Conservation (phyloP, 2,329 filamentous ascomycete genomes). For the Trichoderma gracile region DNA sequence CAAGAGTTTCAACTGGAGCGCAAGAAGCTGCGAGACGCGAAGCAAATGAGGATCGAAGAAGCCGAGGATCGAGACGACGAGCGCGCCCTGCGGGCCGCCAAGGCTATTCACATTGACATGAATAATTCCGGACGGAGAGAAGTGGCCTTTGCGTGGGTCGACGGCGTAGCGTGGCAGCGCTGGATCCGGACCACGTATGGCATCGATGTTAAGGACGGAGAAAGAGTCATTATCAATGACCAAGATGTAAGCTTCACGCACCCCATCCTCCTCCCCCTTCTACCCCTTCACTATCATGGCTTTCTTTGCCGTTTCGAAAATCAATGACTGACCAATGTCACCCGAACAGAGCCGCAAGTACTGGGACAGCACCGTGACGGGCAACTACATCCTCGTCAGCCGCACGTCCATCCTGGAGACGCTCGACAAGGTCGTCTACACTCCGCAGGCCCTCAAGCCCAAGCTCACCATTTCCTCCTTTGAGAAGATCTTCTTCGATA, state of each 20-base stretch:
- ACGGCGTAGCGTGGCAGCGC: slow-evolving; percentile 94
- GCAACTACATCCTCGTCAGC: slow-evolving; percentile 84
- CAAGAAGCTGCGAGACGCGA: slow-evolving; percentile 89
- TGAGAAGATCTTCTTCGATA: slow-evolving; percentile 70
- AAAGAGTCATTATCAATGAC: slow-evolving; percentile 94
- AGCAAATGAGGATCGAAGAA: slow-evolving; percentile 94
- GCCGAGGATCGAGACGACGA: slow-evolving; percentile 92
- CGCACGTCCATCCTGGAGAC: slow-evolving; percentile 91
- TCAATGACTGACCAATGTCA: background rate
- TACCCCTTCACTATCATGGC: background rate
- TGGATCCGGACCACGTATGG: slow-evolving; percentile 97
- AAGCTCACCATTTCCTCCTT: slow-evolving; percentile 76
- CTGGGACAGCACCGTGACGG: slow-evolving; percentile 90
- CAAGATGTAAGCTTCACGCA: slow-evolving; percentile 72
- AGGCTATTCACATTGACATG: slow-evolving; percentile 90
- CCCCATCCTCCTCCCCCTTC: too few species aligned
- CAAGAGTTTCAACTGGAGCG: slow-evolving; percentile 89
- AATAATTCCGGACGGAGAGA: slow-evolving; percentile 83
- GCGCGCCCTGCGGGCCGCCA: slow-evolving; percentile 80
- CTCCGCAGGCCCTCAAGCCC: slow-evolving; percentile 68
- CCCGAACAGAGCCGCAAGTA: slow-evolving; percentile 75
- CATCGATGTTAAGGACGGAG: slow-evolving; percentile 82
- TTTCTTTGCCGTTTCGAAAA: background rate
- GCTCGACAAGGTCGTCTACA: slow-evolving; percentile 67
- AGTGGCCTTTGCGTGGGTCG: slow-evolving; percentile 95